A percentile compares a stretch with the other conserved stretches of the same genome.
phyloP scores from a whole-genome alignment of 2,329 filamentous ascomycete species.

The Penicillium palitans region DNA sequence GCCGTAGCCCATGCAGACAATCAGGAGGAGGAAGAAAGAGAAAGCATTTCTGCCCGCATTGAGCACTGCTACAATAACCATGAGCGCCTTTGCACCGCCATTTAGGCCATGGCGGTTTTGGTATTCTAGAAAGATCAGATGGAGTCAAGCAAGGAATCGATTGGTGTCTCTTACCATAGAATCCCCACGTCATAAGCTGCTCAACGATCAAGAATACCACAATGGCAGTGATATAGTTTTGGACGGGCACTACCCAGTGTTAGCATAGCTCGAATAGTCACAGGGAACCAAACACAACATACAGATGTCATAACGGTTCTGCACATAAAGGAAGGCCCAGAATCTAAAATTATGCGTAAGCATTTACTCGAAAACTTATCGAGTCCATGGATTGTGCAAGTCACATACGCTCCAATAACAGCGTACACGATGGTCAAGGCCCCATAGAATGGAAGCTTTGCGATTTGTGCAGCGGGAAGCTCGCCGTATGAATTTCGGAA shows the following conservation, averaged over 20 bases:
- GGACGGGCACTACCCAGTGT: constrained; percentile 70
- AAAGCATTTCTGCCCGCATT: constrained; percentile 96
- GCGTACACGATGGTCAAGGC: constrained; percentile 92
- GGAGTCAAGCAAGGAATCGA: not conserved
- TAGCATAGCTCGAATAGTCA: constrained; percentile 29
- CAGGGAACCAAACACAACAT: constrained; percentile 42
- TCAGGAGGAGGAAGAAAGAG: constrained; percentile 95
- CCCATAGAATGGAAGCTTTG: constrained; percentile 96
- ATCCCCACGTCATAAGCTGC: constrained; percentile 98
- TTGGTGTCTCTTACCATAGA: constrained; percentile 68
- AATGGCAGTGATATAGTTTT: constrained; percentile 99
- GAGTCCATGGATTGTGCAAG: not conserved
- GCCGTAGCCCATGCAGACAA: constrained; percentile 99
- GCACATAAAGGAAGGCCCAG: constrained; percentile 94
- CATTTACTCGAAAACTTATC: not conserved
- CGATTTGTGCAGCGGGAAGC: constrained; percentile 90
- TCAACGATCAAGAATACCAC: constrained; percentile 91
- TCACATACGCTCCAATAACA: constrained; percentile 68
- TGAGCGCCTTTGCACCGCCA: constrained; percentile 75
- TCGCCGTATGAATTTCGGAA: constrained; percentile 97
- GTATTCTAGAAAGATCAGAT: constrained; percentile 65
- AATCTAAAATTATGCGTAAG: constrained; percentile 54
- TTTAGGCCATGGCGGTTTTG: constrained; percentile 88
- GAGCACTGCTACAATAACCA: constrained; percentile 87
- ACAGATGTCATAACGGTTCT: constrained; percentile 89